These are phyloP conservation scores for Ceratocystis papillata DNA, from an alignment of 2,329 filamentous ascomycete genomes.

Conservation along the genomic window DNA sequence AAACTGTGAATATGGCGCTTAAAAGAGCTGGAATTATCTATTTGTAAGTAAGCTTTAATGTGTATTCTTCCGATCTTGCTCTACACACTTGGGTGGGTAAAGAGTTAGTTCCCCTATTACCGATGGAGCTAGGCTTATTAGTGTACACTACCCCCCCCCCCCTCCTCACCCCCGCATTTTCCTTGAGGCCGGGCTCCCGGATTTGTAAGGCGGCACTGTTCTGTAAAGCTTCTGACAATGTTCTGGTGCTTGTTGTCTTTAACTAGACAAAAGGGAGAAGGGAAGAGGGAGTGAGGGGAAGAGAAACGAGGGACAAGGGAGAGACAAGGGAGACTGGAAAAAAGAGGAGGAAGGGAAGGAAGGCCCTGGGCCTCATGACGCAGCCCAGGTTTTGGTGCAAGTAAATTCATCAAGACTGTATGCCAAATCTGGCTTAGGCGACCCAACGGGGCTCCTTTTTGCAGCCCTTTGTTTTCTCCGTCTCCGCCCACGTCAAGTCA, in stretches of 20 bases:
- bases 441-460: not conserved
- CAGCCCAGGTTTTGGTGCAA: not conserved
- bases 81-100: not conserved
- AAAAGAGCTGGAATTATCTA: too few species aligned
- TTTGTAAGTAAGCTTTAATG: too few species aligned
- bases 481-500: conserved; percentile 8
- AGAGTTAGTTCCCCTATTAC: not conserved
- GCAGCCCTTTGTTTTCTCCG: conserved; percentile 7
- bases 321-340: not conserved
- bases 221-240: not conserved
- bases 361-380: conserved; percentile 5
- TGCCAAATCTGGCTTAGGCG: conserved; percentile 10
- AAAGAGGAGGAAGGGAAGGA: conserved; percentile 1
- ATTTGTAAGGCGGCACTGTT: not conserved
- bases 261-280: not conserved
- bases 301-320: not conserved
- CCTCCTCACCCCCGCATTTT: not conserved
- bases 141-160: not conserved
- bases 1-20: not conserved
- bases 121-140: not conserved
- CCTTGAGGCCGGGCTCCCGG: conserved; percentile 3
- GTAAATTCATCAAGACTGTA: conserved; percentile 4
- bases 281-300: not conserved
- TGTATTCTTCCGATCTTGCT: not conserved
- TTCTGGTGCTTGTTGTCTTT: not conserved